Conservation (phyloP, 2,329 filamentous ascomycete species). For the Colletotrichum zoysiae region DNA sequence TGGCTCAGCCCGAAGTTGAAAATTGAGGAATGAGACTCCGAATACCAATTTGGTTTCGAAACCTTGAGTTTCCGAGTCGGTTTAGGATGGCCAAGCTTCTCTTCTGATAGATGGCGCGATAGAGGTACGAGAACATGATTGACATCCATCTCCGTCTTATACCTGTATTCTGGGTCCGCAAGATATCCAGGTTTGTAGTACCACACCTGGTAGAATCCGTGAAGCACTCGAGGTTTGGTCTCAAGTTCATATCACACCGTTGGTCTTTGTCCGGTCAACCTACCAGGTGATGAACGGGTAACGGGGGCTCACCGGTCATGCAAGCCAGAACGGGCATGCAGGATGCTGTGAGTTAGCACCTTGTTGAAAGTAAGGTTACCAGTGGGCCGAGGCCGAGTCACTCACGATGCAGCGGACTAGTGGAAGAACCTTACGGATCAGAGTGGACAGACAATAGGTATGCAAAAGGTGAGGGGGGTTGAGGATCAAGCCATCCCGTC, state of each 20-base stretch:
- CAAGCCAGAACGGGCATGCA: neutral
- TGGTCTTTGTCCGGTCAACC: neutral
- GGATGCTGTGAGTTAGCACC: conserved; percentile 22
- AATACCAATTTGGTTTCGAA: neutral
- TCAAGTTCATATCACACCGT: neutral
- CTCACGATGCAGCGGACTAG: neutral
- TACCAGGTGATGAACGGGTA: neutral
- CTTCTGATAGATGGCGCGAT: neutral
- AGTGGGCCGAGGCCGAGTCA: conserved; percentile 4
- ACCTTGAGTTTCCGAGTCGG: neutral
- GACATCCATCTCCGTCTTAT: neutral
- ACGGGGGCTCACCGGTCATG: neutral
- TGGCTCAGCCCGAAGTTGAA: neutral
- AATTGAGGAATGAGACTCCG: conserved; percentile 8
- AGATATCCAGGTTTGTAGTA: neutral
- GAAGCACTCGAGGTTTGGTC: neutral
- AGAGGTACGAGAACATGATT: neutral
- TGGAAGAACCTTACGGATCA: neutral
- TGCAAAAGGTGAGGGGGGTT: neutral
- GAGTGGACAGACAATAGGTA: neutral
- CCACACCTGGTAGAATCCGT: neutral
- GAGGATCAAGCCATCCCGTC: conserved; percentile 16
- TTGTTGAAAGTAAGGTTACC: neutral
- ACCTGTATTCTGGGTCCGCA: neutral
- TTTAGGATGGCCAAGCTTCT: conserved; percentile 3